phyloP scores from a whole-genome alignment of 257 asterid species.

The Solanum clarkiae region DNA sequence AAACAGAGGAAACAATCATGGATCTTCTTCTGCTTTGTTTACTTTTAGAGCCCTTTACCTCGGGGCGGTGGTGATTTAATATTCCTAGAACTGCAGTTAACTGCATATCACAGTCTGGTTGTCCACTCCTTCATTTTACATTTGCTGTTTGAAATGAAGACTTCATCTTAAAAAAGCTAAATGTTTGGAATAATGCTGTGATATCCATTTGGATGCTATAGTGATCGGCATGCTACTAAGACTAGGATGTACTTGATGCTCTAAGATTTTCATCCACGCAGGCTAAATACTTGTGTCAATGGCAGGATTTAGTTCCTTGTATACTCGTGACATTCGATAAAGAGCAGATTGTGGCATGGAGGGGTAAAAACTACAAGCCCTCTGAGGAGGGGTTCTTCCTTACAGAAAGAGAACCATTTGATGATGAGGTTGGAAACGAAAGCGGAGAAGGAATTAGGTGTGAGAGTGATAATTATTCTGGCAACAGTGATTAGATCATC shows the following conservation, averaged over 20 bases:
- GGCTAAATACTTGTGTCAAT: not conserved
- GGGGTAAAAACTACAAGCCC: constrained; percentile 65
- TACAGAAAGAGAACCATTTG: constrained; percentile 40
- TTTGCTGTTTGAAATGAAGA: not conserved
- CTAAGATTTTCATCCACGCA: not conserved
- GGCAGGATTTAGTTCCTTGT: constrained; percentile 86
- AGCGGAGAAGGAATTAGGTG: not conserved
- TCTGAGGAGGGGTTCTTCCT: constrained; percentile 47
- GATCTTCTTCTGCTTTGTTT: not conserved
- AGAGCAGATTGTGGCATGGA: constrained; percentile 91
- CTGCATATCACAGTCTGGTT: not conserved
- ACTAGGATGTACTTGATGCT: not conserved
- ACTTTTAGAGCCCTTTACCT: not conserved
- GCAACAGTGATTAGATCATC: not conserved
- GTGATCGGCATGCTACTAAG: not conserved
- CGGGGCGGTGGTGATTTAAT: not conserved
- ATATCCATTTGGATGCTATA: not conserved
- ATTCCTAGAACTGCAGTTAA: not conserved
- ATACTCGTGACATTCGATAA: constrained; percentile 75
- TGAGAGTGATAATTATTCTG: too few relatives aligned
- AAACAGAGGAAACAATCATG: not conserved
- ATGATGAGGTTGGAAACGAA: constrained; percentile 8
- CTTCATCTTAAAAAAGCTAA: not conserved
- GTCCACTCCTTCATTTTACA: not conserved
- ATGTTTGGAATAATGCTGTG: not conserved